Evolutionary conservation across 163 green algal species (phyloP).

Genomic region (Scenedesmus sp.): DNA sequence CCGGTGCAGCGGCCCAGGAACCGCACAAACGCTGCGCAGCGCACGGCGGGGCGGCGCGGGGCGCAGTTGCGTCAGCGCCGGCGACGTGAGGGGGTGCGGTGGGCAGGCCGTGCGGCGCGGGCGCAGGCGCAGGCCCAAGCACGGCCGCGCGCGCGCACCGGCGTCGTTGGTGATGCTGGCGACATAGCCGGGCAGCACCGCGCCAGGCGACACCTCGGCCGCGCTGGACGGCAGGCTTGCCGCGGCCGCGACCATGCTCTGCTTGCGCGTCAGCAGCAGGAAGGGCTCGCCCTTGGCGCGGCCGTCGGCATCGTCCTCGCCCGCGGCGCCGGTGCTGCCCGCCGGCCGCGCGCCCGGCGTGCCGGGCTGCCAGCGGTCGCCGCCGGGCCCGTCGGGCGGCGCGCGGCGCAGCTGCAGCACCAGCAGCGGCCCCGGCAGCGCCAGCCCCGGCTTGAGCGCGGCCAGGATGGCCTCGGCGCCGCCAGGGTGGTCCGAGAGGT

Average conservation of each 20-base stretch:
- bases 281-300: neutral
- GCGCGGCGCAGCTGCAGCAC: conserved; percentile 76
- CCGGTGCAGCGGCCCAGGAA: conserved; percentile 86
- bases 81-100: too few relatives aligned
- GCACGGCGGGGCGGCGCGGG: too few relatives aligned
- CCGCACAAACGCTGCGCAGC: conserved; percentile 73
- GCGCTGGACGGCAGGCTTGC: conserved; percentile 58
- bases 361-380: too few relatives aligned
- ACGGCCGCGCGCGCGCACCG: conserved; percentile 59
- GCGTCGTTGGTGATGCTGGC: conserved; percentile 68
- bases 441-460: conserved; percentile 54
- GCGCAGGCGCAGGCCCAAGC: conserved; percentile 46
- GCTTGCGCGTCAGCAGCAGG: conserved; percentile 76
- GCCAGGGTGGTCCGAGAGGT: conserved; percentile 87
- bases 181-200: conserved; percentile 84
- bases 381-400: too few relatives aligned
- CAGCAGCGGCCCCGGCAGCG: conserved; percentile 62
- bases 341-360: too few relatives aligned
- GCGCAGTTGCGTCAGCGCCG: too few relatives aligned
- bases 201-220: conserved; percentile 56
- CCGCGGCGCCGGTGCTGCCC: too few relatives aligned
- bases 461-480: conserved; percentile 61
- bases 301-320: conserved; percentile 23
- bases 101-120: too few relatives aligned
- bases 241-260: conserved; percentile 72